Conservation (phyloP, 108 stramenopile species). For the Discostella pseudostelligera region DNA sequence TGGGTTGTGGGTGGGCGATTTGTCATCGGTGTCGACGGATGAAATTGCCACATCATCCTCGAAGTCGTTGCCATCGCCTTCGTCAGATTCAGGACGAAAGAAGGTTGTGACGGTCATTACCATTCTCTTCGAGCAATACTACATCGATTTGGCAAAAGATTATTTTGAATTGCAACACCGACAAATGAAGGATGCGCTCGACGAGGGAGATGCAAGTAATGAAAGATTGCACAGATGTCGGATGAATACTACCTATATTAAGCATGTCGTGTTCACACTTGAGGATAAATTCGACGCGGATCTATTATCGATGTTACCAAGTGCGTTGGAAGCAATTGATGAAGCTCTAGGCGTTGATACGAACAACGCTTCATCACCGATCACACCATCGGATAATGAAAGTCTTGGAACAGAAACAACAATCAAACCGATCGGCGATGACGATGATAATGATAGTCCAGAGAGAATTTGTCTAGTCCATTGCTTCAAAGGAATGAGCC, state of each 20-base stretch:
- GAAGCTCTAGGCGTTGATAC: constrained; percentile 30
- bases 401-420: background rate
- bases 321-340: constrained; percentile 23
- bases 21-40: constrained; percentile 18
- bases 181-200: background rate
- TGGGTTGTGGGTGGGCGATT: constrained; percentile 38
- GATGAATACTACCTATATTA: background rate
- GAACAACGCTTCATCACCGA: background rate
- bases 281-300: constrained; percentile 30
- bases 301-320: constrained; percentile 22
- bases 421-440: background rate
- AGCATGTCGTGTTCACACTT: constrained; percentile 24
- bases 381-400: background rate
- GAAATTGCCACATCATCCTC: constrained; percentile 8
- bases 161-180: constrained; percentile 17
- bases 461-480: constrained; percentile 42
- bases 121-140: constrained; percentile 24
- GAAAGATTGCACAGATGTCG: background rate
- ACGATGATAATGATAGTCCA: background rate
- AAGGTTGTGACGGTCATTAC: constrained; percentile 31
- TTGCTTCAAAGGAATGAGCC: constrained; percentile 40
- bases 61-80: background rate
- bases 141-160: constrained; percentile 19
- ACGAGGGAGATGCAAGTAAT: too few species aligned
- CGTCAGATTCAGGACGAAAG: background rate